Conservation (phyloP, 164 flowering plant species). For the Sextonia rubra region DNA sequence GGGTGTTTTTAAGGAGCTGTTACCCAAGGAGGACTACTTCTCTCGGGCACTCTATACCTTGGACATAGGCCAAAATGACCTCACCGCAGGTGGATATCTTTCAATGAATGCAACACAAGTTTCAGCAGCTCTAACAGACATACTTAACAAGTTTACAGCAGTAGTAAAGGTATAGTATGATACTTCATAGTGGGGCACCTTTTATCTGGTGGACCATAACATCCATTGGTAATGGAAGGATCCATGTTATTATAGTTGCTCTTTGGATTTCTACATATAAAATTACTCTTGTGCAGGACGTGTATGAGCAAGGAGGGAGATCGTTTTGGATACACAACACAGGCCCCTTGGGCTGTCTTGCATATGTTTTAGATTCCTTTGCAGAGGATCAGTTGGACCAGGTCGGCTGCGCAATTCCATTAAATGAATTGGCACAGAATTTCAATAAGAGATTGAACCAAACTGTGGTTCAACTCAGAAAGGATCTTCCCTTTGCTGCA, state of each 20-base stretch:
- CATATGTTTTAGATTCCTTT: constrained; percentile 33
- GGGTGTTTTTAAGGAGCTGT: constrained; percentile 25
- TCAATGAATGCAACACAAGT: constrained; percentile 37
- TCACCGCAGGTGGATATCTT: constrained; percentile 30
- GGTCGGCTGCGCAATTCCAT: constrained; percentile 40
- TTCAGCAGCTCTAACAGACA: constrained; percentile 35
- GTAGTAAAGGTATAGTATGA: neutral
- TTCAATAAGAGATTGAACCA: constrained; percentile 40
- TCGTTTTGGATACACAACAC: constrained; percentile 64
- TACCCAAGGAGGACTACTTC: constrained; percentile 31
- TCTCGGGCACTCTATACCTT: constrained; percentile 45
- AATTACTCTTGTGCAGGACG: constrained; percentile 13
- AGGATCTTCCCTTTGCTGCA: constrained; percentile 34
- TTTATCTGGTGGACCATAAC: no score
- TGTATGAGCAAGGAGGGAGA: constrained; percentile 44
- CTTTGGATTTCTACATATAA: neutral
- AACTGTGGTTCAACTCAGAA: constrained; percentile 32
- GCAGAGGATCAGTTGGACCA: constrained; percentile 31
- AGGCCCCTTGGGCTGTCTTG: constrained; percentile 55
- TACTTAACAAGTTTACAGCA: constrained; percentile 28
- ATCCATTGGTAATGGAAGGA: no score
- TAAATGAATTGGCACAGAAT: constrained; percentile 40
- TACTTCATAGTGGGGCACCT: no score
- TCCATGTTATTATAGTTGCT: no score
- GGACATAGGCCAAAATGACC: constrained; percentile 65